Conservation (phyloP, 345 rosid genomes). For the Rhodamnia argentea region DNA sequence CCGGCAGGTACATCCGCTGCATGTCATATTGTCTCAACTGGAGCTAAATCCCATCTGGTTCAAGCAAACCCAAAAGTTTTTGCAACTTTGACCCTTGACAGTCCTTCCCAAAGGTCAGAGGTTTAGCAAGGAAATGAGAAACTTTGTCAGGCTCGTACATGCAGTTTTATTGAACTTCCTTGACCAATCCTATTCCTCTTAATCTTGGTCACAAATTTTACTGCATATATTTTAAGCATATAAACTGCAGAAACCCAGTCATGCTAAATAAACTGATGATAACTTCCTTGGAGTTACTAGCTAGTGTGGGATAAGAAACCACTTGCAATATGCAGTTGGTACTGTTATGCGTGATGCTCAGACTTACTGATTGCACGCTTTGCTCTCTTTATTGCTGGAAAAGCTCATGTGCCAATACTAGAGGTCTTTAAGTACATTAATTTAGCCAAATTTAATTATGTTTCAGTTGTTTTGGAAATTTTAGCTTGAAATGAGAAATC, state of each 20-base stretch:
- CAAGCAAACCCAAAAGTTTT: background rate
- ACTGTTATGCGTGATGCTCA: background rate
- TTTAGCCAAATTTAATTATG: background rate
- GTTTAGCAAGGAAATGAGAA: background rate
- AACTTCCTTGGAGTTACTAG: background rate
- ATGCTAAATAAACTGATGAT: background rate
- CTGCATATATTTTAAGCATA: background rate
- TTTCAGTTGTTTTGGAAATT: background rate
- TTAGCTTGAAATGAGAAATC: background rate
- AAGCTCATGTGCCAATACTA: background rate
- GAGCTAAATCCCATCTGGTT: background rate
- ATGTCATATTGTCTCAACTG: background rate
- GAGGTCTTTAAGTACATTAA: background rate
- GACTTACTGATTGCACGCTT: background rate
- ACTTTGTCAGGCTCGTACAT: background rate
- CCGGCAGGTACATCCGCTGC: constrained; percentile 60
- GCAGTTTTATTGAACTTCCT: background rate
- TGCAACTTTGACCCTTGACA: background rate
- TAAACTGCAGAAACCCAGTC: background rate
- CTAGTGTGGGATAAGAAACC: background rate
- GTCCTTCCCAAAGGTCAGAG: background rate
- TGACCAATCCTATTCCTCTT: background rate
- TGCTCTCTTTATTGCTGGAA: background rate
- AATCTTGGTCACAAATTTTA: background rate
- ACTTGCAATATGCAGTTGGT: background rate